Conservation (phyloP, 2,329 filamentous ascomycete species). For the Botrytis galanthina region DNA sequence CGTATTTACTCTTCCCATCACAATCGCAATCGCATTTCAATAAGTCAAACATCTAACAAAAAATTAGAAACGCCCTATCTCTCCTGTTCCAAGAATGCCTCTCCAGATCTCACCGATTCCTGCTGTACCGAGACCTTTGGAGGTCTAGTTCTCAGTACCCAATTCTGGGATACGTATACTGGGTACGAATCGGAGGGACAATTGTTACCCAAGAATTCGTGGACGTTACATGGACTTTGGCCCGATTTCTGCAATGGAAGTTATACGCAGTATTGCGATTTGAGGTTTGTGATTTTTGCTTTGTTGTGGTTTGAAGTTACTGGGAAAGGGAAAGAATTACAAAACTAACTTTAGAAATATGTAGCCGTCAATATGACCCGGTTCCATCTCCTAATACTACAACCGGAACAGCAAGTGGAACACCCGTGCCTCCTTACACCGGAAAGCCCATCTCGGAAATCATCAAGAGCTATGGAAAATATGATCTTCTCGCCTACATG, state of each 20-base stretch:
- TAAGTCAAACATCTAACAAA: constrained; percentile 4
- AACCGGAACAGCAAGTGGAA: constrained; percentile 49
- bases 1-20: neutral
- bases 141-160: constrained; percentile 59
- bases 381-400: constrained; percentile 61
- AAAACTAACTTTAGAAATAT: neutral
- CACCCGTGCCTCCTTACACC: constrained; percentile 55
- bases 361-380: constrained; percentile 61
- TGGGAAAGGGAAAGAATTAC: neutral
- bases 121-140: constrained; percentile 66
- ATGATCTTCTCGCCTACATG: constrained; percentile 64
- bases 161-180: constrained; percentile 65
- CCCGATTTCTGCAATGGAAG: constrained; percentile 53
- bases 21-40: neutral
- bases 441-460: constrained; percentile 58
- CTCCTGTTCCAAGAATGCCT: constrained; percentile 50
- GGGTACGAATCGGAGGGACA: constrained; percentile 58
- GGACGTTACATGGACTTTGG: constrained; percentile 48
- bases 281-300: constrained; percentile 39
- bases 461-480: constrained; percentile 55
- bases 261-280: constrained; percentile 67
- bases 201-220: constrained; percentile 54
- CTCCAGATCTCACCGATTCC: constrained; percentile 50
- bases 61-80: constrained; percentile 37
- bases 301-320: neutral